These are phyloP conservation scores for Parachlorella kessleri DNA, from an alignment of 139 green algal genomes.

Conservation along the genomic window DNA sequence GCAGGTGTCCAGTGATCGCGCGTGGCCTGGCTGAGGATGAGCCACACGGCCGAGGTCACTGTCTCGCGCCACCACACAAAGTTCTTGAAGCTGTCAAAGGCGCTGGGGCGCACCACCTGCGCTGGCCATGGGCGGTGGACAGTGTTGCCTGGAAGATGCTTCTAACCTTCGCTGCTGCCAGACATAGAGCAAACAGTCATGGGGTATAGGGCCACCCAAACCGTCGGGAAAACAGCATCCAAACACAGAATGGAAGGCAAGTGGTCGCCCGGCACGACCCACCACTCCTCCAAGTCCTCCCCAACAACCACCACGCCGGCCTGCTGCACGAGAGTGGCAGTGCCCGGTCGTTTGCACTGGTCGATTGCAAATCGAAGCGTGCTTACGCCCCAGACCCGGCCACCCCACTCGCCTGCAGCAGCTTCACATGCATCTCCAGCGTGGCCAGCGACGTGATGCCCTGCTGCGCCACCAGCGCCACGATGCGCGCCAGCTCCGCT, in stretches of 20 bases:
- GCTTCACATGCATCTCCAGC: constrained; percentile 47
- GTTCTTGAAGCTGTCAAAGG: constrained; percentile 52
- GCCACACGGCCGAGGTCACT: constrained; percentile 37
- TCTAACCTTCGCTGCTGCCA: too few species aligned
- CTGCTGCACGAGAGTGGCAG: too few species aligned
- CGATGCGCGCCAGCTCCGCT: constrained; percentile 30
- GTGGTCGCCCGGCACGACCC: too few species aligned
- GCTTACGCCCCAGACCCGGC: background rate
- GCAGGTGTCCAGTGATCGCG: constrained; percentile 48
- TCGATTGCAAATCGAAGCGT: too few species aligned
- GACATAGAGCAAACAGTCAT: too few species aligned
- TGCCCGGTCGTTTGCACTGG: too few species aligned
- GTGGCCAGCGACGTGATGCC: constrained; percentile 31
- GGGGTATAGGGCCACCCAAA: too few species aligned
- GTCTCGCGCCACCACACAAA: constrained; percentile 63
- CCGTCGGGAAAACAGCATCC: too few species aligned
- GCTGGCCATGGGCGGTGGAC: too few species aligned
- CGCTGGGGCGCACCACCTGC: constrained; percentile 39
- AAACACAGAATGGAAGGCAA: too few species aligned
- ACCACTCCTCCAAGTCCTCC: background rate
- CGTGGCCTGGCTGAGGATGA: constrained; percentile 44
- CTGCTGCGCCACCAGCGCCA: background rate
- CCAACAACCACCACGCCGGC: background rate
- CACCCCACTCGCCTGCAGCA: constrained; percentile 36
- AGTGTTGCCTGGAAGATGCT: too few species aligned